These are phyloP conservation scores for Scenedesmus sp. DNA, from an alignment of 163 green algal species.

Conservation along the genomic window DNA sequence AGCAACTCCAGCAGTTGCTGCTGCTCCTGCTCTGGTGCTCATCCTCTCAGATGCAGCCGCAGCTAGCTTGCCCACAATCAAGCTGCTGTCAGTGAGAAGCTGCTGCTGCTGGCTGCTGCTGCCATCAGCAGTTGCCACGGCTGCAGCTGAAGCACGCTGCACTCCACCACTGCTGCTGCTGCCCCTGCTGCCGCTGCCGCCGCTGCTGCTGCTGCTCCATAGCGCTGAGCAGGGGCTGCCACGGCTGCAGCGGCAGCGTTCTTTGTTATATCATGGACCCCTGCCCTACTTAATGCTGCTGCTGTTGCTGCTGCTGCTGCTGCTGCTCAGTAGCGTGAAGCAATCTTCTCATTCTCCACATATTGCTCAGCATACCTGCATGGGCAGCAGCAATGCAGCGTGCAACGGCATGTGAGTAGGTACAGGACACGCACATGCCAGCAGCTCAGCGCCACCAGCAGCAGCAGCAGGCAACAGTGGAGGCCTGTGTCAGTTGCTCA, in stretches of 20 bases:
- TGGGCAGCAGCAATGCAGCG: not conserved
- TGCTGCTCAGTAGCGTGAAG: constrained; percentile 44
- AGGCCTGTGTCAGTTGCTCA: no score
- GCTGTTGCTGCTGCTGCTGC: not conserved
- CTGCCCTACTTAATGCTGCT: not conserved
- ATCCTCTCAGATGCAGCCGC: no score
- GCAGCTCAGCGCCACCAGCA: no score
- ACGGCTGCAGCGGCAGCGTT: no score
- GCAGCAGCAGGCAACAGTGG: not conserved
- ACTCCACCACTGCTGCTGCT: not conserved
- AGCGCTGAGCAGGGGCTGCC: no score
- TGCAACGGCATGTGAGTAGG: no score
- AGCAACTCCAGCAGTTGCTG: no score
- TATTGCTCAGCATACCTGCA: constrained; percentile 52
- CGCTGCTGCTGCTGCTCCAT: not conserved
- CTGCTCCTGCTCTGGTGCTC: no score
- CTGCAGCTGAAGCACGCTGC: not conserved
- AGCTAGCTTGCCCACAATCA: no score
- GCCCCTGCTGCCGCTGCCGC: not conserved
- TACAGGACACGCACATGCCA: not conserved
- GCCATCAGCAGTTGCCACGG: not conserved
- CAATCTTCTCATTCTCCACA: constrained; percentile 42
- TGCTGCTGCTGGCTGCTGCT: no score
- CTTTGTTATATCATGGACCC: no score
- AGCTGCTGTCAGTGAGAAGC: no score